A percentile compares a stretch with the other conserved stretches of the same genome.
Evolutionary conservation across 164 flowering plant species (phyloP).

Genomic region (Nelumbo lutea): DNA sequence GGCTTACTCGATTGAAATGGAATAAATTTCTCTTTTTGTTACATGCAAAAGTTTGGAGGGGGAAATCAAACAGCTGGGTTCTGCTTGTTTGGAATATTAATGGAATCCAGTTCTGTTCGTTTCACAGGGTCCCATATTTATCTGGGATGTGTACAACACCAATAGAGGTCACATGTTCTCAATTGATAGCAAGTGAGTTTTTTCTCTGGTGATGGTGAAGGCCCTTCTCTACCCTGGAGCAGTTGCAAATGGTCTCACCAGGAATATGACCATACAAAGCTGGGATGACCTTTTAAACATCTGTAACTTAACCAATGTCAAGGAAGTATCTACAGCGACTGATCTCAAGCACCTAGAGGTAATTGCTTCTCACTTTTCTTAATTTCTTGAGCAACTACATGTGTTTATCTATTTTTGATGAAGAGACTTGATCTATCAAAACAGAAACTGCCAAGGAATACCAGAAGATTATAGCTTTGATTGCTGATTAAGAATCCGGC

Average conservation of each 20-base stretch:
- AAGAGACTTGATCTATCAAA: no score
- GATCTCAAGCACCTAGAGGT: conserved; percentile 97
- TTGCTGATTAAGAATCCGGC: no score
- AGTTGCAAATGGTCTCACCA: conserved; percentile 42
- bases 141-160: conserved; percentile 76
- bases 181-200: conserved; percentile 73
- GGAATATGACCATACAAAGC: conserved; percentile 53
- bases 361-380: conserved; percentile 1
- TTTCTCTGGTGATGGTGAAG: conserved; percentile 61
- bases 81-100: not conserved
- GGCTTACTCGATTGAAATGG: not conserved
- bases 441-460: no score
- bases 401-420: no score
- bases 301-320: conserved; percentile 70
- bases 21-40: not conserved
- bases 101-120: not conserved
- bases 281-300: conserved; percentile 62
- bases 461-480: no score
- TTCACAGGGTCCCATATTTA: conserved; percentile 70
- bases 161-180: conserved; percentile 72
- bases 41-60: not conserved
- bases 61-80: not conserved
- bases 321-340: conserved; percentile 58
- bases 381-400: not conserved
- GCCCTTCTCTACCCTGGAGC: conserved; percentile 84